Base-by-base conservation (phyloP, 2,329 filamentous ascomycete genomes). In the Zopfia rhizophila region DNA sequence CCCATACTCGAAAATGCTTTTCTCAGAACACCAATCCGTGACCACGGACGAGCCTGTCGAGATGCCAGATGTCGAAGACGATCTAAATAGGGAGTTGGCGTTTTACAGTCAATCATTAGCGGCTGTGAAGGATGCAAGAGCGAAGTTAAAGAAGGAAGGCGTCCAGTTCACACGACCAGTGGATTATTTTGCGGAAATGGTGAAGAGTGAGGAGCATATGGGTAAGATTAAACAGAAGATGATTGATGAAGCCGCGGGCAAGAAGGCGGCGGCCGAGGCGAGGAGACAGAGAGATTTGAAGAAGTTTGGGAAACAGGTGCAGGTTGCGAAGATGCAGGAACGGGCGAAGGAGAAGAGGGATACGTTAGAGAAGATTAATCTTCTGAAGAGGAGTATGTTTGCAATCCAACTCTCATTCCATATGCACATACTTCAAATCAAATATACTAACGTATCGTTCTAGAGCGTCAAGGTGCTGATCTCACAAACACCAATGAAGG, bases 161-260 rank as follows among this genome's bases (percentile, higher is more conserved):
- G 82, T 93, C 1, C 84, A 89, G 5, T 99, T 99, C 75, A 88
- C 90, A 19, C 84, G 94, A 7, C 94, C 94, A 3, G 87, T 84
- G 44, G 94, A 99, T 76, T 99, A 96, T 77, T 99, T 99, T 64
- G 94, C 94, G 31, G 94, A 99, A 80, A 99, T 97, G 92, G 87
- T 97, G 65, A 97, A 97, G 84, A 90, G 88, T 65, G 94, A 99
- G 70, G 93, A 95, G 64, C 94, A 97, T 74, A 99, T 99, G 94
- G 90, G 90, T 70, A 92, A 90, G 81, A 90, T 99, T 70, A 95
- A 95, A 81, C 85, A 87, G 66, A 96, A 95, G 81, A 79, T 97
- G 64, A 82, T 96, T 53, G 92, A 97, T 65, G 91, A 95, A 67
- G 94, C 93, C 0, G 90, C 93, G 8, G 81, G 85, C 51, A 96